phyloP scores from a whole-genome alignment of 441 rosid species.

The Metrosideros polymorpha region DNA sequence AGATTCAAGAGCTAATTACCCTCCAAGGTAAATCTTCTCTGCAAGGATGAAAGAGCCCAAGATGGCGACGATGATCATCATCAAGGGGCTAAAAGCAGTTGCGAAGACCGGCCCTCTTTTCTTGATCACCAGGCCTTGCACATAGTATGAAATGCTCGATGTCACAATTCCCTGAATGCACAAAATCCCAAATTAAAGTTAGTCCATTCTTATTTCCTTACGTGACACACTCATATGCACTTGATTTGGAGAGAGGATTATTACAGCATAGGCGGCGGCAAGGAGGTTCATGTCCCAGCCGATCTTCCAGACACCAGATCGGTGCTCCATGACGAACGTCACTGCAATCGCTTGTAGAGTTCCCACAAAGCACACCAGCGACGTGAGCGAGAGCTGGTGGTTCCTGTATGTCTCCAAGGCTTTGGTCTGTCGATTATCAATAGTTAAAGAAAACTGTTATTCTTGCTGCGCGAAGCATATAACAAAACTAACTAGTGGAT shows the following conservation, averaged over 20 bases:
- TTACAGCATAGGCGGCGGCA: conserved; percentile 17
- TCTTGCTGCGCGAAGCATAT: background rate
- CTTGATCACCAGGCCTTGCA: conserved; percentile 18
- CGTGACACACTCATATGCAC: background rate
- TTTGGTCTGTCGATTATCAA: background rate
- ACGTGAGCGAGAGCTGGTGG: conserved; percentile 16
- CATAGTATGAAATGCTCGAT: conserved; percentile 15
- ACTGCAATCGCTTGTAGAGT: conserved; percentile 13
- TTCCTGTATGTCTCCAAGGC: conserved; percentile 16
- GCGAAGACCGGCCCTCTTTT: conserved; percentile 17
- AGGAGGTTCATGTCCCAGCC: conserved; percentile 23
- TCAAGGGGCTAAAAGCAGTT: conserved; percentile 15
- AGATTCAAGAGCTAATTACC: background rate
- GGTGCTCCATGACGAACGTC: conserved; percentile 16
- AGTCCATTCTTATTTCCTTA: background rate
- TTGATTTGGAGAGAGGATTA: background rate
- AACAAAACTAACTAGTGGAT: background rate
- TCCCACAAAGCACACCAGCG: conserved; percentile 13
- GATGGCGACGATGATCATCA: conserved; percentile 14
- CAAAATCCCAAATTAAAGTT: background rate
- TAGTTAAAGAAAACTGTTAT: background rate
- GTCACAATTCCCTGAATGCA: conserved; percentile 9
- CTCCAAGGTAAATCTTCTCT: conserved; percentile 10
- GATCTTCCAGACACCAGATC: conserved; percentile 1
- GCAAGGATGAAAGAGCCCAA: conserved; percentile 16